Evolutionary conservation across 768 basidiomycete species (phyloP).

Genomic region (Amanita rimosa): DNA sequence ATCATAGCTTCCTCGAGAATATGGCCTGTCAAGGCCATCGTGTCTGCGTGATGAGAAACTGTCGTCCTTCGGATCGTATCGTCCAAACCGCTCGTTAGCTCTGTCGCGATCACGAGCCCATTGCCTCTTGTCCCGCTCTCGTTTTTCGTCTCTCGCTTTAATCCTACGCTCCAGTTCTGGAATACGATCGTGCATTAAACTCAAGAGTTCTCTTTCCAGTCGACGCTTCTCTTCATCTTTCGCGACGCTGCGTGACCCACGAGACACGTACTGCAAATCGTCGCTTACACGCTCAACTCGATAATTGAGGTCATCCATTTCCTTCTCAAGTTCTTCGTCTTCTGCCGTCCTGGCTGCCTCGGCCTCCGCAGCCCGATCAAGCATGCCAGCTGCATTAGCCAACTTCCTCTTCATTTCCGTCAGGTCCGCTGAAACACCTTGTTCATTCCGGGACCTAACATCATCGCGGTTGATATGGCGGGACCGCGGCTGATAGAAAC

Average conservation of each 20-base stretch:
- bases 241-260: slow-evolving; percentile 55
- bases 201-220: slow-evolving; percentile 79
- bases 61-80: slow-evolving; percentile 45
- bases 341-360: slow-evolving; percentile 55
- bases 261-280: slow-evolving; percentile 79
- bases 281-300: slow-evolving; percentile 81
- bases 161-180: slow-evolving; percentile 86
- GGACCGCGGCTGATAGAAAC: slow-evolving; percentile 69
- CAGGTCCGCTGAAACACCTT: slow-evolving; percentile 53
- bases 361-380: slow-evolving; percentile 64
- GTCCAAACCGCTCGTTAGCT: slow-evolving; percentile 71
- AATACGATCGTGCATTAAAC: slow-evolving; percentile 80
- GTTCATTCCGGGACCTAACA: slow-evolving; percentile 66
- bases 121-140: slow-evolving; percentile 68
- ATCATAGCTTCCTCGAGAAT: slow-evolving; percentile 34
- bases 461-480: slow-evolving; percentile 81
- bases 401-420: slow-evolving; percentile 82
- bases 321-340: slow-evolving; percentile 85
- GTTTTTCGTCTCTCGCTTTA: slow-evolving; percentile 65
- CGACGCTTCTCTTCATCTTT: slow-evolving; percentile 82
- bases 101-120: slow-evolving; percentile 72
- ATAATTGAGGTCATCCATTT: slow-evolving; percentile 78
- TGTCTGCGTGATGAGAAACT: slow-evolving; percentile 29
- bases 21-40: slow-evolving; percentile 41
- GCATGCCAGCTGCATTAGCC: slow-evolving; percentile 64